Conservation (phyloP, 2,329 filamentous ascomycete genomes). For the Didymella lethalis region DNA sequence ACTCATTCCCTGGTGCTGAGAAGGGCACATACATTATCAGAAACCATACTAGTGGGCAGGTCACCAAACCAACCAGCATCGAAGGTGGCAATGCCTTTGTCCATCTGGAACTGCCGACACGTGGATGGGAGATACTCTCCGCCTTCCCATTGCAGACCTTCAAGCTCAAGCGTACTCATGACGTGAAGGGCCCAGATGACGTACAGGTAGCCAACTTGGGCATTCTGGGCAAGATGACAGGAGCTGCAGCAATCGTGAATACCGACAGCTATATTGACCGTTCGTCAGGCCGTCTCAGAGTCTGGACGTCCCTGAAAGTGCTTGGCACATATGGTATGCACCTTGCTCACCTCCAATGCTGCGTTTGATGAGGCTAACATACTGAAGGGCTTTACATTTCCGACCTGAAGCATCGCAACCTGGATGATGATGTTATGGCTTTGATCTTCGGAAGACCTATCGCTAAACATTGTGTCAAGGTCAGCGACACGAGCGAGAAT, state of each 20-base stretch:
- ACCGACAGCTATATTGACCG: conserved; percentile 66
- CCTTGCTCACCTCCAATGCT: no score
- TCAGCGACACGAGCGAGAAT: conserved; percentile 60
- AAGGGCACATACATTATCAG: conserved; percentile 72
- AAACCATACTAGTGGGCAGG: conserved; percentile 71
- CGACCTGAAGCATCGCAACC: conserved; percentile 65
- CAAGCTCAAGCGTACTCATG: conserved; percentile 51
- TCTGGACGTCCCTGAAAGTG: conserved; percentile 79
- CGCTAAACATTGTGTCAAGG: conserved; percentile 69
- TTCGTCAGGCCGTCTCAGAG: conserved; percentile 65
- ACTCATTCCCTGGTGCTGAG: conserved; percentile 75
- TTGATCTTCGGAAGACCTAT: conserved; percentile 76
- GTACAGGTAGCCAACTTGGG: conserved; percentile 75
- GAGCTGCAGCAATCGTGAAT: conserved; percentile 75
- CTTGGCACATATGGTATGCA: conserved; percentile 73
- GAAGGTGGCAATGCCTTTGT: conserved; percentile 62
- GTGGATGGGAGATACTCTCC: conserved; percentile 82
- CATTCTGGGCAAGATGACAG: conserved; percentile 87
- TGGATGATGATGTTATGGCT: conserved; percentile 74
- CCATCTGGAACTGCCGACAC: conserved; percentile 66
- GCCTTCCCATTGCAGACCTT: conserved; percentile 73
- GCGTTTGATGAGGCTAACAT: conserved; percentile 4
- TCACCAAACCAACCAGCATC: conserved; percentile 62
- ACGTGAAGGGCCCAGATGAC: conserved; percentile 41
- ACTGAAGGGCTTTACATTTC: conserved; percentile 77